phyloP scores from a whole-genome alignment of 192 early-diverging fungal species.

The Coemansia sp. region DNA sequence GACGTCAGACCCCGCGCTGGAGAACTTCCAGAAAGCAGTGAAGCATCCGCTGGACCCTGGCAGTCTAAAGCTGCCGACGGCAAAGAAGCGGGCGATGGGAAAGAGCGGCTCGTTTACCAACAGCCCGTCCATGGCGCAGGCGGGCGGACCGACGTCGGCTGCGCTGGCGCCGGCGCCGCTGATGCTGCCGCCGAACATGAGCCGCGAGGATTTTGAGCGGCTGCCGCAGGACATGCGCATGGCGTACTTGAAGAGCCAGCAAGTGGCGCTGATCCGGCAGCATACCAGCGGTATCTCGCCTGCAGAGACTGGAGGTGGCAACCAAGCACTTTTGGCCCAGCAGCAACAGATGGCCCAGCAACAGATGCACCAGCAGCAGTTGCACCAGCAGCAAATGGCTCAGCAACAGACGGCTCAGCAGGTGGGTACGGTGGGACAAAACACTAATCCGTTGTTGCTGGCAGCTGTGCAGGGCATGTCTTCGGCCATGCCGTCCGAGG shows the following conservation, averaged over 20 bases:
- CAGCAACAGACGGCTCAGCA: constrained; percentile 2
- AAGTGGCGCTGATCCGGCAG: constrained; percentile 35
- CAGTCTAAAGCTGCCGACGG: constrained; percentile 40
- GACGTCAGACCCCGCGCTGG: constrained; percentile 43
- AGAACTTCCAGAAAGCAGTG: constrained; percentile 47
- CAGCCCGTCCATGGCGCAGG: not conserved
- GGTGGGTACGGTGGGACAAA: not conserved
- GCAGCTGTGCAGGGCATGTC: constrained; percentile 23
- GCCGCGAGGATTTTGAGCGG: constrained; percentile 34
- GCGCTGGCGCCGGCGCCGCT: constrained; percentile 34
- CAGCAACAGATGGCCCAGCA: constrained; percentile 8
- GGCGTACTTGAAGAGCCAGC: constrained; percentile 35
- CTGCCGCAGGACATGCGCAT: constrained; percentile 30
- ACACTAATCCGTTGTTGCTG: constrained; percentile 19
- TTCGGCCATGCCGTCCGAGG: constrained; percentile 13
- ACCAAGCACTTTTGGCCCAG: not conserved
- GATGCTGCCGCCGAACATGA: constrained; percentile 42
- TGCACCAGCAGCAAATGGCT: not conserved
- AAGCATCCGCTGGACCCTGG: constrained; percentile 50
- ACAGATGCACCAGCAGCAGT: not conserved
- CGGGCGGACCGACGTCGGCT: not conserved
- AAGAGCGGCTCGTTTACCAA: constrained; percentile 4
- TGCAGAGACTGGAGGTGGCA: not conserved
- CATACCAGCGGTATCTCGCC: constrained; percentile 22
- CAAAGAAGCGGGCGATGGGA: constrained; percentile 38